Base-by-base conservation (phyloP, 2,329 filamentous ascomycete genomes). In the Phaeosphaeriaceae sp. region DNA sequence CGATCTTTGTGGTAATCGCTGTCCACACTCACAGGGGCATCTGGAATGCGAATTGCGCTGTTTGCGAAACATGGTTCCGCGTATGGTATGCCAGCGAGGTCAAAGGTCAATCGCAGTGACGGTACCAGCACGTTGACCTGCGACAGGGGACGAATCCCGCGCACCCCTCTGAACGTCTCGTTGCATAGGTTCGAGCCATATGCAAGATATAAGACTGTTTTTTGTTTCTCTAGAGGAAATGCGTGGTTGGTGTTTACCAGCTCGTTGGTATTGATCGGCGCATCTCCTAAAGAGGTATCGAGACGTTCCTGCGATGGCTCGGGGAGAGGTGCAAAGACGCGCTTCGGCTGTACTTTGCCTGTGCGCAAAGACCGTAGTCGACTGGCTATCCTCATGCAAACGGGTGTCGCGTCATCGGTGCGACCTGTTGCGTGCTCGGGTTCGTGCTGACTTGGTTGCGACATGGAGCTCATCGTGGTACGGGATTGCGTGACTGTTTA, bases 1-100 rank as follows among this genome's bases (percentile, higher is more conserved):
- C 79, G 80, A 53, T 85, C 81, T 68, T 86, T 85, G 67, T 85
- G 80, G 63, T 85, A 84, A 54, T 72, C 68, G 66, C 61, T 17
- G 22, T 20, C 48, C 7, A 40, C 25, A 11, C 33, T 41, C n/a
- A 27, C 7, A 4, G 53, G 54, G 9, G 73, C 59, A 2, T 73
- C 59, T 13, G 69, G 57, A 1, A 51, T 83, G 48, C 89, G 86
- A 52, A 84, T 83, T 17, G 84, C 85, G 2, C 89, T 90, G 70
- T 96, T 97, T 56, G 92, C 93, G 75, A 98, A 97, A 76, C 94
- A 97, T 0, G 95, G 94, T 78, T 98, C 95, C 13, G 79, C 73
- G 79, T 98, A 98, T 0, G 95, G 91, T 0, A 97, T 72, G 1
- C 93, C 94, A 0, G 93, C 87, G 0, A 98, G 85, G 73, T 95